Evolutionary conservation across 2,329 filamentous ascomycete species (phyloP).

Genomic region (Furcasterigmium furcatum): DNA sequence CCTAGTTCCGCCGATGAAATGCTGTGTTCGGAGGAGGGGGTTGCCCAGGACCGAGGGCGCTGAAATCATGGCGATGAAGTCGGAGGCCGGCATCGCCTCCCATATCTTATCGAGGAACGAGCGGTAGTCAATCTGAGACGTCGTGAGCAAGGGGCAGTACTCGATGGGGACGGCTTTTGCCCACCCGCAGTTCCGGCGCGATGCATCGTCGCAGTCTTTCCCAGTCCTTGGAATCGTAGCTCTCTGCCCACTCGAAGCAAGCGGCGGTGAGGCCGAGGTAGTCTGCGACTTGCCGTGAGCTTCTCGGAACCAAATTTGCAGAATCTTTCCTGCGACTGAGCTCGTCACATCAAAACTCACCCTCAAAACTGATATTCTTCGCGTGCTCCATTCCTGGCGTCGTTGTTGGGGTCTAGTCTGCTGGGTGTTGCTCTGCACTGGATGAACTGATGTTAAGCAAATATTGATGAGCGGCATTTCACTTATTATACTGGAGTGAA

Average conservation of each 20-base stretch:
- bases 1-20: conserved; percentile 58
- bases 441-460: too few species aligned
- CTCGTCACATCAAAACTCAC: conserved; percentile 53
- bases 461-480: too few species aligned
- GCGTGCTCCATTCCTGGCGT: too few species aligned
- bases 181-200: conserved; percentile 36
- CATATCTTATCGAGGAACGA: conserved; percentile 58
- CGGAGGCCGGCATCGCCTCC: conserved; percentile 57
- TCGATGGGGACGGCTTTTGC: conserved; percentile 57
- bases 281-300: conserved; percentile 40
- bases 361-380: conserved; percentile 13
- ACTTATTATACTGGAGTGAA: too few species aligned
- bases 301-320: too few species aligned
- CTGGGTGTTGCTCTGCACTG: too few species aligned
- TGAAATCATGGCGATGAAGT: conserved; percentile 60
- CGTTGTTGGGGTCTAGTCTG: too few species aligned
- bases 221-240: conserved; percentile 66
- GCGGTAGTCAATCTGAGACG: conserved; percentile 67
- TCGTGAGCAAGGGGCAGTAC: too few species aligned
- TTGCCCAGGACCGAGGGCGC: conserved; percentile 56
- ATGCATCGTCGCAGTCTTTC: conserved; percentile 51
- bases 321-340: conserved; percentile 50
- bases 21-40: conserved; percentile 60
- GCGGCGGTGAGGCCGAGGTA: conserved; percentile 45
- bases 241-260: conserved; percentile 61